Evolutionary conservation across 1,284 basidiomycete species (phyloP).

Genomic region (Athelia sp.): DNA sequence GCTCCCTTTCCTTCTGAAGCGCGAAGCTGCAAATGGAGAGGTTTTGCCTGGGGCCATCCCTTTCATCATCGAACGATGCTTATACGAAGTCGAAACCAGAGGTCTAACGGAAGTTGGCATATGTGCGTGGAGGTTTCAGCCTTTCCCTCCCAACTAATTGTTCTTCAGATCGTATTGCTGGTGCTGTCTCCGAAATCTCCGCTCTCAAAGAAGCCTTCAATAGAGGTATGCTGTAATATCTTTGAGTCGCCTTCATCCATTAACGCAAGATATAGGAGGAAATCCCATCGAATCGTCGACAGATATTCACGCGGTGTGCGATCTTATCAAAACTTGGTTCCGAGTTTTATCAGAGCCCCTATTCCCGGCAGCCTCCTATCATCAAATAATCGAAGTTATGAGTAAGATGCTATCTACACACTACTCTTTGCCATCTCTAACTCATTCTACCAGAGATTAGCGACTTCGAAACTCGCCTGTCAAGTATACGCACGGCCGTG

Average conservation of each 20-base stretch:
- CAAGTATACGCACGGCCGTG: conserved; percentile 59
- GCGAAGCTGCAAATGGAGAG: conserved; percentile 50
- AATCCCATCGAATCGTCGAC: conserved; percentile 51
- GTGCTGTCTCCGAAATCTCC: conserved; percentile 65
- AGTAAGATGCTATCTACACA: conserved; percentile 53
- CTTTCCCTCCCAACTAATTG: background rate
- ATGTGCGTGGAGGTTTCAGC: conserved; percentile 45
- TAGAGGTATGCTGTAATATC: conserved; percentile 36
- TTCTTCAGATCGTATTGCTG: conserved; percentile 71
- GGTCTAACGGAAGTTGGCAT: conserved; percentile 79
- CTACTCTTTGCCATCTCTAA: conserved; percentile 7
- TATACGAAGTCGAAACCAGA: conserved; percentile 66
- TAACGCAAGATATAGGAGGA: conserved; percentile 36
- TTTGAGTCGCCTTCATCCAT: background rate
- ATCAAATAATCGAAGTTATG: conserved; percentile 63
- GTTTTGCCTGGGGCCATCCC: conserved; percentile 57
- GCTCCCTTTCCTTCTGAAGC: conserved; percentile 58
- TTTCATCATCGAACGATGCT: conserved; percentile 55
- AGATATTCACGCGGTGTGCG: conserved; percentile 78
- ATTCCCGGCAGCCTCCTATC: conserved; percentile 67
- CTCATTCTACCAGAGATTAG: conserved; percentile 45
- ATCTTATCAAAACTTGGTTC: conserved; percentile 81
- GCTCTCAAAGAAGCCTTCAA: conserved; percentile 70
- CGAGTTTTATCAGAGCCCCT: conserved; percentile 73
- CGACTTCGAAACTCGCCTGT: conserved; percentile 61